Base-by-base conservation (phyloP, 768 basidiomycete genomes). In the Tricholoma matsutake region DNA sequence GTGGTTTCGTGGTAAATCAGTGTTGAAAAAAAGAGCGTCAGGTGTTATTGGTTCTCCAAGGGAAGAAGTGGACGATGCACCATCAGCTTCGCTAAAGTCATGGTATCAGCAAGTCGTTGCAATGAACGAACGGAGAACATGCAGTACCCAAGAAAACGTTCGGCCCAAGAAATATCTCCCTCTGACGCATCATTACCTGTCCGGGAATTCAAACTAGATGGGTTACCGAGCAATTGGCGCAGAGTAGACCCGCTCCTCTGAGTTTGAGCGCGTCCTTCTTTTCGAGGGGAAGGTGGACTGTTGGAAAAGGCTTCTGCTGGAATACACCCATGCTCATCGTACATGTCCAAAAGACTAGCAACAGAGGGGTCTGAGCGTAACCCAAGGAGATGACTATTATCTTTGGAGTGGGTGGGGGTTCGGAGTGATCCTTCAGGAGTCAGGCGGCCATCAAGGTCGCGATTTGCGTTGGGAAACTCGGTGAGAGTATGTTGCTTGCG, bases 101-200 rank as follows among this genome's bases (percentile, higher is more conserved):
- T 32, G 8, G 18, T n/a, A 52, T 32, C 13, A 53, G 18, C n/a
- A 20, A 25, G 20, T 34, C 45, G 6, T 51, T 32, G 39, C 13
- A 37, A 43, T 14, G 37, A 37, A 56, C 25, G 18, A 8, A 20
- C 45, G 7, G 29, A 60, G 10, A 20, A 25, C 35, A 13, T 6
- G 0, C 67, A 85, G 60, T 65, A 91, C 91, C 80, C 82, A 57
- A 92, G 76, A 71, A 83, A 86, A 45, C 83, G 81, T 74, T 93
- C 91, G 11, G 91, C 91, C 91, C 91, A 93, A 2, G 90, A 92
- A 57, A 93, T 91, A 65, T 92, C 90, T 6, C 89, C 86, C 69
- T 91, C 88, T 6, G 69, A 63, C 0, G 68, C 73, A 63, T 69
- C 71, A 20, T 64, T 22, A 14, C 60, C 64, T 25, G 63, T 57